Evolutionary conservation across 345 rosid genomes (phyloP).

Genomic region (Euphorbia lathyris): DNA sequence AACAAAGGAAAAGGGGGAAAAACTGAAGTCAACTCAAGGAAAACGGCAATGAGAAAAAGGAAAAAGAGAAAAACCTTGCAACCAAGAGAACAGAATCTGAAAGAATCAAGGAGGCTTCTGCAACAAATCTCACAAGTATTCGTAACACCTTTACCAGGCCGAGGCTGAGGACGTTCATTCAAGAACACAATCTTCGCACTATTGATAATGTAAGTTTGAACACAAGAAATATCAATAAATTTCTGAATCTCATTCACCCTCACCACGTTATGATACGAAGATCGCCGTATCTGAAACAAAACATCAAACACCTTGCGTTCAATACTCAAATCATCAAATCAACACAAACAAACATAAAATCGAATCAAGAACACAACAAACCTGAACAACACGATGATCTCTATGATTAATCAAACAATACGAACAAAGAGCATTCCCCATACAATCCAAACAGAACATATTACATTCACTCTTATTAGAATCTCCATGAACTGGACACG

Average conservation of each 20-base stretch:
- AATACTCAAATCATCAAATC: background rate
- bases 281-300: conserved; percentile 71
- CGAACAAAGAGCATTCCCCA: conserved; percentile 63
- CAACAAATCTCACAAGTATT: conserved; percentile 85
- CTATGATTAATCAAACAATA: conserved; percentile 60
- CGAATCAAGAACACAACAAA: conserved; percentile 6
- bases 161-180: conserved; percentile 81
- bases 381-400: conserved; percentile 81
- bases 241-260: conserved; percentile 85
- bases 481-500: conserved; percentile 59
- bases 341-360: background rate
- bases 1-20: background rate
- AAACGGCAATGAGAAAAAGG: background rate
- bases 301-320: background rate
- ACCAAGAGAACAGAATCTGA: conserved; percentile 89
- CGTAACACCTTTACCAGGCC: conserved; percentile 93
- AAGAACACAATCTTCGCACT: conserved; percentile 91
- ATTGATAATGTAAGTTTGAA: conserved; percentile 88
- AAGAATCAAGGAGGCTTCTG: conserved; percentile 88
- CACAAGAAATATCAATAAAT: conserved; percentile 73
- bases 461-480: conserved; percentile 82
- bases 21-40: background rate
- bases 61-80: conserved; percentile 52
- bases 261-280: conserved; percentile 93
- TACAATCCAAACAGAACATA: conserved; percentile 79